Conservation (phyloP, 225 moss, liverwort and hornwort genomes). For the Antitrichia curtipendula region DNA sequence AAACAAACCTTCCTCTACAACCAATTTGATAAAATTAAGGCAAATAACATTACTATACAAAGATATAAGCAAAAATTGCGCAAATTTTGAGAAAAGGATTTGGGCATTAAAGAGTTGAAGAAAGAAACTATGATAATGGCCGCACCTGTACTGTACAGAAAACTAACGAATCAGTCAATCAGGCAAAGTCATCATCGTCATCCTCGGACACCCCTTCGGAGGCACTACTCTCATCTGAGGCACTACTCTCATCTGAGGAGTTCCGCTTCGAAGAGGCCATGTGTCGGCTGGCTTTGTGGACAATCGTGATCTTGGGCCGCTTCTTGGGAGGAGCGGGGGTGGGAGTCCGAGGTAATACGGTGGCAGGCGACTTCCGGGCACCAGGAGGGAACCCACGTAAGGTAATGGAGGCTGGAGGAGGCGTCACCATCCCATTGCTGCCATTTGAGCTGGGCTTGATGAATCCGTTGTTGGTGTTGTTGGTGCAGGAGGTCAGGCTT, state of each 20-base stretch:
- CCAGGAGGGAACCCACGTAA: slow-evolving; percentile 22
- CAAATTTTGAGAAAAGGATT: not conserved
- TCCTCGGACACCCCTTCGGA: slow-evolving; percentile 25
- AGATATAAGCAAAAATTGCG: not conserved
- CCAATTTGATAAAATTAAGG: not conserved
- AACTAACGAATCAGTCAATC: not conserved
- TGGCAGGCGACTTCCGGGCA: slow-evolving; percentile 26
- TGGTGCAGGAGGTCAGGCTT: not conserved
- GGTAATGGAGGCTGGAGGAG: slow-evolving; percentile 10
- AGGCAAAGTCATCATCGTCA: slow-evolving; percentile 8
- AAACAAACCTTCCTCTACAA: not conserved
- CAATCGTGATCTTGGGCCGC: slow-evolving; percentile 31
- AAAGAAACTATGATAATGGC: not conserved
- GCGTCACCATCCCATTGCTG: not conserved
- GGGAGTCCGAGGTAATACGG: slow-evolving; percentile 8
- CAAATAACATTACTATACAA: not conserved
- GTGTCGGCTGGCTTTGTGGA: slow-evolving; percentile 11
- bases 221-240: slow-evolving; percentile 32
- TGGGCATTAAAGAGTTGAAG: not conserved
- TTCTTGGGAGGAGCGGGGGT: slow-evolving; percentile 19
- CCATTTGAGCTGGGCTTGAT: slow-evolving; percentile 9
- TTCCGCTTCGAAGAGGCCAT: not conserved
- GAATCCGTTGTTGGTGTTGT: not conserved
- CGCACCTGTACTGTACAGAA: not conserved
- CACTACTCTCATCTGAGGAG: slow-evolving; percentile 21